phyloP scores from a whole-genome alignment of 2,329 filamentous ascomycete species.

The Podosphaera xanthii region DNA sequence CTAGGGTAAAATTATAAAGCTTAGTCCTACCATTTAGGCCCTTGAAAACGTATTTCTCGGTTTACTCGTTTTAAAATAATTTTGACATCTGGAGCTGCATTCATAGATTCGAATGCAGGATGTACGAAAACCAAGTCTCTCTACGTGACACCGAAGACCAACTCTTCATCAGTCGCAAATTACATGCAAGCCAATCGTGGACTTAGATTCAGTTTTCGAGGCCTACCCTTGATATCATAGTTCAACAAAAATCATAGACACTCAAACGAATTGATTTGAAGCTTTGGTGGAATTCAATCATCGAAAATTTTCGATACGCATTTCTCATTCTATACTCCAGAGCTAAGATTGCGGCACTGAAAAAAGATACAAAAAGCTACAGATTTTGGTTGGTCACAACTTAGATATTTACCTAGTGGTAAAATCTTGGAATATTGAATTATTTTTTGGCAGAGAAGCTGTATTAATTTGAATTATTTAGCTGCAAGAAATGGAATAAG shows the following conservation, averaged over 20 bases:
- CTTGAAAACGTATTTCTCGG: not conserved
- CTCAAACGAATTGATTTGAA: not conserved
- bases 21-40: not conserved
- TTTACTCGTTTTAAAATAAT: not conserved
- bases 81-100: not conserved
- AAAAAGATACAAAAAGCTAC: not conserved
- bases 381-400: not conserved
- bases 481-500: not conserved
- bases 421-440: not conserved
- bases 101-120: not conserved
- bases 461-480: too few relatives aligned
- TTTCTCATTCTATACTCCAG: not conserved
- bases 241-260: not conserved
- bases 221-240: too few relatives aligned
- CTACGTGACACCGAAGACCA: not conserved
- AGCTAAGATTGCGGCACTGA: not conserved
- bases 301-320: not conserved
- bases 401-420: not conserved
- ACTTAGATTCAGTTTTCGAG: too few relatives aligned
- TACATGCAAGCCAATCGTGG: too few relatives aligned
- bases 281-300: not conserved
- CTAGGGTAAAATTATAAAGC: too few relatives aligned
- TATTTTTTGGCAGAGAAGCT: not conserved
- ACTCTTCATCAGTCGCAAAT: too few relatives aligned
- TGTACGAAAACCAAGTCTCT: not conserved